Conservation (phyloP, 345 rosid genomes). For the Salix koriyanagi region DNA sequence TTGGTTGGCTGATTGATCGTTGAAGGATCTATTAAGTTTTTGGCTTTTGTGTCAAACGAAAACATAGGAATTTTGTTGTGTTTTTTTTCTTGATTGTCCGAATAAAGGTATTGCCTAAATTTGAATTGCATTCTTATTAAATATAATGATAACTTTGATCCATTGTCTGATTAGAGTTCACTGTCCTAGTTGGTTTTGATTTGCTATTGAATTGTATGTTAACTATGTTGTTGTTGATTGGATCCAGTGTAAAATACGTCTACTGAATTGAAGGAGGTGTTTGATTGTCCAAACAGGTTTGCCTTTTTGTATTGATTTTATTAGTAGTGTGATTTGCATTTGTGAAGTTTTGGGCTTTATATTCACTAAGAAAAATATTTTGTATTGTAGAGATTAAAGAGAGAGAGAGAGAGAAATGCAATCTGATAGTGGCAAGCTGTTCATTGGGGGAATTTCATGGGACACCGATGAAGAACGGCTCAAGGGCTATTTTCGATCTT, state of each 20-base stretch:
- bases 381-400: constrained; percentile 25
- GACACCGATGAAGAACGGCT: constrained; percentile 93
- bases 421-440: constrained; percentile 85
- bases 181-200: constrained; percentile 8
- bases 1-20: constrained; percentile 36
- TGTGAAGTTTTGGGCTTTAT: constrained; percentile 1
- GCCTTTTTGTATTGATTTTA: constrained; percentile 8
- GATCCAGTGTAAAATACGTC: constrained; percentile 28
- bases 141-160: constrained; percentile 6
- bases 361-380: constrained; percentile 14
- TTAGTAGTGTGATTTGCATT: constrained; percentile 15
- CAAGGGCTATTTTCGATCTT: constrained; percentile 79
- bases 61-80: constrained; percentile 23
- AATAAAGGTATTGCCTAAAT: constrained; percentile 39
- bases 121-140: neutral
- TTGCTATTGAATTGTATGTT: neutral
- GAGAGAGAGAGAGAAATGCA: constrained; percentile 45
- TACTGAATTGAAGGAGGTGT: neutral
- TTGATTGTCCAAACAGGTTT: constrained; percentile 2
- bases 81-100: constrained; percentile 19
- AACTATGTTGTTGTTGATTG: constrained; percentile 16
- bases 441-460: constrained; percentile 98
- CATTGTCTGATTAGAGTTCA: neutral
- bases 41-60: constrained; percentile 9
- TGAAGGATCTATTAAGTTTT: constrained; percentile 48